These are phyloP conservation scores for Phlyctochytrium planicorne DNA, from an alignment of 192 early-diverging fungal genomes.

Conservation along the genomic window DNA sequence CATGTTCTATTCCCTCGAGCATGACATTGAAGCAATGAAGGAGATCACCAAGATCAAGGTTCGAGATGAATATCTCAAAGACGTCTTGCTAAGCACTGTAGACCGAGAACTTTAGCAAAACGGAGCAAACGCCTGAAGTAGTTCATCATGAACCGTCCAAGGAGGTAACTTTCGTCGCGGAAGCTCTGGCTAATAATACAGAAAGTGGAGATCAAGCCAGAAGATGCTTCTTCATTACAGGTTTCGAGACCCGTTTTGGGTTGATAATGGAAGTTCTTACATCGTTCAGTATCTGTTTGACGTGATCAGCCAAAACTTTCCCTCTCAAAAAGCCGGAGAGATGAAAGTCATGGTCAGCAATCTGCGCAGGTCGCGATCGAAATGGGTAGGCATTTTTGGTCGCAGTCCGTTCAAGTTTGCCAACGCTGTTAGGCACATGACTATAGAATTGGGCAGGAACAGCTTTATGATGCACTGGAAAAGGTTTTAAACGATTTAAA, in stretches of 20 bases:
- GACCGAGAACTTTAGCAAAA: not conserved
- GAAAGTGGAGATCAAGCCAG: too few relatives aligned
- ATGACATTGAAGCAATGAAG: constrained; percentile 58
- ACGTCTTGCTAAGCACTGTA: not conserved
- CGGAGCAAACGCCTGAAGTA: not conserved
- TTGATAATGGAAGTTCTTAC: too few relatives aligned
- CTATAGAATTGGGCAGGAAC: constrained; percentile 82
- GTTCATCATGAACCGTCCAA: constrained; percentile 21
- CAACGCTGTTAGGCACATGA: constrained; percentile 62
- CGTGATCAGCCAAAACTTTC: constrained; percentile 70
- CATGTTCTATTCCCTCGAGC: constrained; percentile 66
- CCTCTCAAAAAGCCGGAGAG: constrained; percentile 49
- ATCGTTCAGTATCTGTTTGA: constrained; percentile 72
- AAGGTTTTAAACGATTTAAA: constrained; percentile 79
- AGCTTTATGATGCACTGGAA: constrained; percentile 89
- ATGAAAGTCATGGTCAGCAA: constrained; percentile 74
- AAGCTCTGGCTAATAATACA: too few relatives aligned
- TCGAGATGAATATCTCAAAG: not conserved
- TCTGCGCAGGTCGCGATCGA: constrained; percentile 75
- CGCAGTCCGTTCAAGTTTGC: constrained; percentile 2
- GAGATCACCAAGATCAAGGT: constrained; percentile 36
- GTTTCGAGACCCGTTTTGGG: too few relatives aligned
- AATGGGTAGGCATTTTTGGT: constrained; percentile 61
- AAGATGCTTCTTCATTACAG: too few relatives aligned
- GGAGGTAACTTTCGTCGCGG: too few relatives aligned